Conservation (phyloP, 2,329 filamentous ascomycete genomes). For the Stemphylium beticola region DNA sequence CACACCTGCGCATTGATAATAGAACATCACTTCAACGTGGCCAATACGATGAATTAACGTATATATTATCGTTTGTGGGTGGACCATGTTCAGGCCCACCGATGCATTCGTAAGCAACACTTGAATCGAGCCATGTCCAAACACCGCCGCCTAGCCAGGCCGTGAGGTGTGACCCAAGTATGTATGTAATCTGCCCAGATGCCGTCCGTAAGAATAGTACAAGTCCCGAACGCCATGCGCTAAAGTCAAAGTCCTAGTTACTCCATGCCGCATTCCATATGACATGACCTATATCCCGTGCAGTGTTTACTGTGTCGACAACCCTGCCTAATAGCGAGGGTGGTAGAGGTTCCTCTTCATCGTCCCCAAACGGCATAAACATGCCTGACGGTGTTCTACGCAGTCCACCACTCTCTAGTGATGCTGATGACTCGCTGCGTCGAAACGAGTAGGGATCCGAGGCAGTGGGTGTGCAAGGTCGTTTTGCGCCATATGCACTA, state of each 20-base stretch:
- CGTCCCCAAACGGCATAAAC: constrained; percentile 87
- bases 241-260: constrained; percentile 43
- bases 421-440: constrained; percentile 21
- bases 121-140: constrained; percentile 17
- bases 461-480: constrained; percentile 45
- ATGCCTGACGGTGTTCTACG: constrained; percentile 83
- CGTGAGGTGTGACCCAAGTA: constrained; percentile 15
- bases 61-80: constrained; percentile 26
- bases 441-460: constrained; percentile 32
- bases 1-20: neutral
- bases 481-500: constrained; percentile 42
- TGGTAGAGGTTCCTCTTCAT: constrained; percentile 64
- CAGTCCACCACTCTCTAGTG: constrained; percentile 60
- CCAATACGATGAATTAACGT: constrained; percentile 8
- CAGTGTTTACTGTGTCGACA: constrained; percentile 76
- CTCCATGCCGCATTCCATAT: constrained; percentile 72
- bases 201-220: constrained; percentile 27
- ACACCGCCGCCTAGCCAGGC: constrained; percentile 27
- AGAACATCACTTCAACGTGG: neutral
- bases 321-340: constrained; percentile 76
- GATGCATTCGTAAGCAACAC: constrained; percentile 25
- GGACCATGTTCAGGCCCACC: constrained; percentile 21
- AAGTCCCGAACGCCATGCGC: constrained; percentile 33
- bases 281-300: constrained; percentile 68
- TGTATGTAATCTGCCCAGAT: constrained; percentile 25